These are phyloP conservation scores for Plasmodium yoelii DNA, from an alignment of 169 alveolate species.

Conservation along the genomic window DNA sequence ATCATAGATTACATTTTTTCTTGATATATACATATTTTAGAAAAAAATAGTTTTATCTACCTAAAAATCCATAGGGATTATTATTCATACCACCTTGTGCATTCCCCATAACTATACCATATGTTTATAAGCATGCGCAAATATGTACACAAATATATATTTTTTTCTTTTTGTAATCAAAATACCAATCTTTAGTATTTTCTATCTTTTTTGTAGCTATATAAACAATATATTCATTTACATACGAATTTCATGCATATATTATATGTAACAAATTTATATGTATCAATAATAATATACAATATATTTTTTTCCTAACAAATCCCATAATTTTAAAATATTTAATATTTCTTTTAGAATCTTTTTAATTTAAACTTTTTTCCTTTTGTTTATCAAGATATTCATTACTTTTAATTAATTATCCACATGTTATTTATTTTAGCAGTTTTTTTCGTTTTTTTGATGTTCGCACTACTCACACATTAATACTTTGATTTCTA, in stretches of 20 bases:
- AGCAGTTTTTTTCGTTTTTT: constrained; percentile 14
- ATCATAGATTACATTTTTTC: background rate
- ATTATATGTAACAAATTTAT: background rate
- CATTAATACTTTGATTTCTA: constrained; percentile 6
- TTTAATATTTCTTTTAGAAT: background rate
- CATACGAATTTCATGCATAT: background rate
- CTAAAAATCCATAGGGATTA: constrained; percentile 69
- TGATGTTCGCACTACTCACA: constrained; percentile 24
- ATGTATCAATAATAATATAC: background rate
- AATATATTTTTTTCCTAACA: background rate
- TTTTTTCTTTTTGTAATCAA: background rate
- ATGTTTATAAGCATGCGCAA: constrained; percentile 1
- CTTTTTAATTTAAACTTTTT: background rate
- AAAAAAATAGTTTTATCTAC: constrained; percentile 4
- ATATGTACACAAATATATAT: background rate
- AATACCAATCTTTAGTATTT: background rate
- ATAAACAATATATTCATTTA: background rate
- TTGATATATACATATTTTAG: background rate
- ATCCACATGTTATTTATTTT: background rate
- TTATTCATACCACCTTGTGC: constrained; percentile 71
- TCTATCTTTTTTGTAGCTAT: constrained; percentile 1
- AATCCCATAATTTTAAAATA: background rate
- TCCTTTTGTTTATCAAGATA: background rate
- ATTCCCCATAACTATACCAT: constrained; percentile 33
- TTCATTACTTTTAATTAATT: background rate